Base-by-base conservation (phyloP, 1,284 basidiomycete species). In the Microbotryum intermedium region DNA sequence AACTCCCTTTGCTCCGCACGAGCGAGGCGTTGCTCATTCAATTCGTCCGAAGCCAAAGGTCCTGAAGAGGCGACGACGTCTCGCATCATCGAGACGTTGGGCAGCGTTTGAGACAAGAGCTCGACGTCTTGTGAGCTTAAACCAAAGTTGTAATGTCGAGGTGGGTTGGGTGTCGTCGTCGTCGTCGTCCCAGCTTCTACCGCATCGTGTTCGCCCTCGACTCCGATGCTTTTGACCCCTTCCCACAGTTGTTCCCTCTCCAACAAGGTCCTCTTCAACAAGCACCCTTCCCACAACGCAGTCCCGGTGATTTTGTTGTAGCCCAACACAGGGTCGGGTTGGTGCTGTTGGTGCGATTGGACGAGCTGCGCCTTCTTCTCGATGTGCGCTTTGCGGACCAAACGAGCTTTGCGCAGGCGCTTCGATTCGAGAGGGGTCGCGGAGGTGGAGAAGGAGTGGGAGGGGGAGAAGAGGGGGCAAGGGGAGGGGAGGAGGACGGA, bases 311-410 rank as follows among this genome's bases (percentile, higher is more conserved):
- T 71, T 57, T 84, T 81, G 61, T 85, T 80, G 25, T 81, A 82
- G 6, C 89, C 89, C 2, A 90, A 81, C 8, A 91, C 80, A 55
- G 85, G 81, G 68, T 86, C 84, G 16, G 88, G 84, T 54, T 71
- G 67, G 21, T 72, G 64, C 43, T 54, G 56, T 9, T 53, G 46
- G 52, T 57, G 44, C 7, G 77, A 76, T 0, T 79, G 77, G 6
- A 72, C 64, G 57, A 74, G 67, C 20, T 68, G 68, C 42, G 64
- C 59, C 53, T 71, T 73, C 60, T 73, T 68, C 20, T 70, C 69
- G 55, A 75, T 65, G 66, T 76, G 75, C 39, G 65, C 67, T 58
- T 73, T 74, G 54, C 72, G 71, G 11, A 58, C 55, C 30, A 71
- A 48, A 18, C 70, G 68, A 5, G 71, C 64, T 52, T 65, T 63